phyloP scores from a whole-genome alignment of 2,329 filamentous ascomycete genomes.

The Apiospora malaysiana region DNA sequence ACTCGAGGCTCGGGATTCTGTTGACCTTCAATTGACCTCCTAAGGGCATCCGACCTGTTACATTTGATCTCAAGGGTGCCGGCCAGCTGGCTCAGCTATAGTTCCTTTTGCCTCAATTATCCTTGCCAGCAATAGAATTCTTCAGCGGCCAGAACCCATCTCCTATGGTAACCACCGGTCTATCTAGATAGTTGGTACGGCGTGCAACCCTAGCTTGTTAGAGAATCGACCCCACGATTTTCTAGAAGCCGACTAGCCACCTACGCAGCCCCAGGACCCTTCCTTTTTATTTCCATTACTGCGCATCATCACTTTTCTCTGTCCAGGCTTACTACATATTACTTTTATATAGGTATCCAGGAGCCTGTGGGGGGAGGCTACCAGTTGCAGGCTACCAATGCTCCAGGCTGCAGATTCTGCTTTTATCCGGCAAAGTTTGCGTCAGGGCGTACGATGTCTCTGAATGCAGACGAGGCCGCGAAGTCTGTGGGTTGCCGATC shows the following conservation, averaged over 20 bases:
- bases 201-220: slow-evolving; percentile 8
- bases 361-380: not conserved
- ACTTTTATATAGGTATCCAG: not conserved
- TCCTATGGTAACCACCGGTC: not conserved
- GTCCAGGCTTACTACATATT: not conserved
- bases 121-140: too few species aligned
- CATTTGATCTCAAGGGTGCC: too few species aligned
- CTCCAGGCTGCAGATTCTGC: not conserved
- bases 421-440: slow-evolving; percentile 2
- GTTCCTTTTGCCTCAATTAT: not conserved
- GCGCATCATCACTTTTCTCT: not conserved
- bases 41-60: not conserved
- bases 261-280: slow-evolving; percentile 4
- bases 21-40: not conserved
- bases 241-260: slow-evolving; percentile 1
- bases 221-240: slow-evolving; percentile 13
- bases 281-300: slow-evolving; percentile 5
- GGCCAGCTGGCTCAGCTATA: too few species aligned
- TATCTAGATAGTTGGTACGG: not conserved
- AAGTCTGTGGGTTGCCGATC: not conserved
- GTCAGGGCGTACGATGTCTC: slow-evolving; percentile 6
- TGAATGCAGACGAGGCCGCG: slow-evolving; percentile 1
- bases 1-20: not conserved
- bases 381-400: not conserved
- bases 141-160: not conserved